Percentiles rank a stretch among this genome's conserved stretches.
Conservation (phyloP, 2,329 filamentous ascomycete species). For the Anthostomella pinea region DNA sequence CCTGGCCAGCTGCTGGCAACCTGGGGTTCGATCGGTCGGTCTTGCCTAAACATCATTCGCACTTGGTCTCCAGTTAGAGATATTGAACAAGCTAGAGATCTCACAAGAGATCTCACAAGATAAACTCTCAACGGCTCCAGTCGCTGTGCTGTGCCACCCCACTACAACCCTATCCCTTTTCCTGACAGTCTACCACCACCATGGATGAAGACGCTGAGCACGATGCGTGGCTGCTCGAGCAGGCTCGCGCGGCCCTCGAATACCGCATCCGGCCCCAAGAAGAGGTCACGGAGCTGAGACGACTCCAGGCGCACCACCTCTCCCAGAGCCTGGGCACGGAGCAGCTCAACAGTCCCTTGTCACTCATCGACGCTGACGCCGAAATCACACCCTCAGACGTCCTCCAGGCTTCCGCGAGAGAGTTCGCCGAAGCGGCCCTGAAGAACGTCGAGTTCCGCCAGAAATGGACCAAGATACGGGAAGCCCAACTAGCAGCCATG, state of each 20-base stretch:
- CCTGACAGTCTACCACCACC: no score
- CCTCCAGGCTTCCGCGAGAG: constrained; percentile 47
- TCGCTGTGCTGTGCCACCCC: no score
- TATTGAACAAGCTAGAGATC: no score
- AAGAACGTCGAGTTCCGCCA: constrained; percentile 50
- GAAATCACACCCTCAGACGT: constrained; percentile 36
- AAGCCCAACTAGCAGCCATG: constrained; percentile 25
- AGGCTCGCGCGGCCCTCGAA: constrained; percentile 43
- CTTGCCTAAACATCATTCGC: no score
- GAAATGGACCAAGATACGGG: constrained; percentile 41
- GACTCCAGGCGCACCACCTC: constrained; percentile 53
- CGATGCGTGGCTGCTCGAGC: constrained; percentile 32
- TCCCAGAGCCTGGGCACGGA: constrained; percentile 44
- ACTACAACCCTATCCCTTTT: no score
- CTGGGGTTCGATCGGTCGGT: no score
- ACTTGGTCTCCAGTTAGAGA: no score
- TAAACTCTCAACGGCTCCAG: no score
- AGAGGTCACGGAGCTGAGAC: constrained; percentile 54
- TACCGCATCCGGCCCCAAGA: constrained; percentile 57
- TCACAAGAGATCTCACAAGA: no score
- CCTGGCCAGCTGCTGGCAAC: neutral
- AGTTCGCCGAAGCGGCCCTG: constrained; percentile 54
- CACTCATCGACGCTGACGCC: constrained; percentile 43
- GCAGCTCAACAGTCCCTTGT: constrained; percentile 43
- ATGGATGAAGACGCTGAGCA: constrained; percentile 31